Percentiles rank a stretch among this genome's conserved stretches.
Evolutionary conservation across 2,329 filamentous ascomycete genomes (phyloP).

Genomic region (Exophiala sp.): DNA sequence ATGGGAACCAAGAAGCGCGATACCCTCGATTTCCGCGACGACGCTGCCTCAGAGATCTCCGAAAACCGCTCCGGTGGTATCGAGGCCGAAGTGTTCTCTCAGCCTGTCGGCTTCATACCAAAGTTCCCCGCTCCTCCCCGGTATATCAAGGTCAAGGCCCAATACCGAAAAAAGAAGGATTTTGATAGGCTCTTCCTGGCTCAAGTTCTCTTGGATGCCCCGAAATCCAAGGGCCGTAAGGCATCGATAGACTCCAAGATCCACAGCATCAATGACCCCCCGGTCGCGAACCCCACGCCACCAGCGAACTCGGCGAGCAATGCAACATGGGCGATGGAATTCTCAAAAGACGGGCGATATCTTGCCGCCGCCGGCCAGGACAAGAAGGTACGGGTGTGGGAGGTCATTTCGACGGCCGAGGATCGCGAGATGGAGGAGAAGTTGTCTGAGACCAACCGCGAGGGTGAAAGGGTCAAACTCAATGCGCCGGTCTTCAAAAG

Average conservation of each 20-base stretch:
- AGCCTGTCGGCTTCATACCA: constrained; percentile 75
- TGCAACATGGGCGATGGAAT: constrained; percentile 87
- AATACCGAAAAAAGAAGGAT: constrained; percentile 72
- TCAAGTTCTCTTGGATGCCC: constrained; percentile 71
- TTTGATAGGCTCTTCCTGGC: constrained; percentile 87
- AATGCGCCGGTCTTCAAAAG: constrained; percentile 85
- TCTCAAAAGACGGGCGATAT: constrained; percentile 86
- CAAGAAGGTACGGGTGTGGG: constrained; percentile 77
- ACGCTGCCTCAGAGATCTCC: constrained; percentile 64
- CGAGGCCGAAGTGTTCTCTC: constrained; percentile 75
- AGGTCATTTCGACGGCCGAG: constrained; percentile 74
- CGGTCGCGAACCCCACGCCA: constrained; percentile 26
- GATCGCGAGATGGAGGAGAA: constrained; percentile 69
- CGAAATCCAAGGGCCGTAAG: constrained; percentile 33
- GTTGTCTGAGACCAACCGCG: constrained; percentile 54
- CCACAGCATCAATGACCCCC: constrained; percentile 24
- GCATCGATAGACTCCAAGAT: constrained; percentile 31
- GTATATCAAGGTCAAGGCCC: constrained; percentile 78
- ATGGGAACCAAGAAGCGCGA: constrained; percentile 71
- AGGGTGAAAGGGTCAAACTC: constrained; percentile 54
- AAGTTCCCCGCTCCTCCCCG: constrained; percentile 81
- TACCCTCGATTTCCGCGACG: constrained; percentile 38
- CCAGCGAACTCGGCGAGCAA: constrained; percentile 41
- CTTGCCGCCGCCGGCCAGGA: constrained; percentile 91
- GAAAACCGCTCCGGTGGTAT: constrained; percentile 69